Evolutionary conservation across 208 protist genomes (phyloP).

Genomic region (Naegleria fowleri): DNA sequence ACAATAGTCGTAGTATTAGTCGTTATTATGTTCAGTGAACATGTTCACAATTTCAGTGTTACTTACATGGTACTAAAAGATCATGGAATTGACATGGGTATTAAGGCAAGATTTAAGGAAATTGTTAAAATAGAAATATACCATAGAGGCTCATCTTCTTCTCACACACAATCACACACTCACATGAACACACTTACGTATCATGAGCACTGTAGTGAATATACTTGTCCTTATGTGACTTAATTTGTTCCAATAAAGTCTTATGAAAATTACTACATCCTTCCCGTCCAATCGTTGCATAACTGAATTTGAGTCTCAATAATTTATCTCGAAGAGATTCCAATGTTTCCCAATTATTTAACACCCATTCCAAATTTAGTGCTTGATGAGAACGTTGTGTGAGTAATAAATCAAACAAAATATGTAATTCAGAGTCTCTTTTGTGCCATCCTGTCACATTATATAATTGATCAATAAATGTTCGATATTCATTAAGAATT

Average conservation of each 20-base stretch:
- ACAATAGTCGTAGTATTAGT: too few species aligned
- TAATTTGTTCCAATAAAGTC: not conserved
- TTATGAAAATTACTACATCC: not conserved
- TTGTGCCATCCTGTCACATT: not conserved
- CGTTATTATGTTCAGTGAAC: too few species aligned
- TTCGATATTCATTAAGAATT: not conserved
- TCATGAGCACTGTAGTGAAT: not conserved
- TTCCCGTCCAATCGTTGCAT: not conserved
- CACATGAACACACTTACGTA: not conserved
- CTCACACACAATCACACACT: too few species aligned
- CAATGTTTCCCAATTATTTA: not conserved
- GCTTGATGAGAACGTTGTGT: not conserved
- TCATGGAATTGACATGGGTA: too few species aligned
- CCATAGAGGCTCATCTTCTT: too few species aligned
- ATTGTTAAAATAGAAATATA: too few species aligned
- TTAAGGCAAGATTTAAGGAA: too few species aligned
- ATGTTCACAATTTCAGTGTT: not conserved
- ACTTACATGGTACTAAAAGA: not conserved
- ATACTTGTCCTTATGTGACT: not conserved
- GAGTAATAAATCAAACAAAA: not conserved
- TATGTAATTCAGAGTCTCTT: not conserved
- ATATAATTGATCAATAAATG: not conserved
- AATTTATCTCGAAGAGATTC: not conserved
- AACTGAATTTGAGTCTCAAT: not conserved
- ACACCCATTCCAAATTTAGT: not conserved